Evolutionary conservation across 2,329 filamentous ascomycete genomes (phyloP), one percentile per base, ranked within the genome.

Genomic region (Beauveria caledonica): DNA sequence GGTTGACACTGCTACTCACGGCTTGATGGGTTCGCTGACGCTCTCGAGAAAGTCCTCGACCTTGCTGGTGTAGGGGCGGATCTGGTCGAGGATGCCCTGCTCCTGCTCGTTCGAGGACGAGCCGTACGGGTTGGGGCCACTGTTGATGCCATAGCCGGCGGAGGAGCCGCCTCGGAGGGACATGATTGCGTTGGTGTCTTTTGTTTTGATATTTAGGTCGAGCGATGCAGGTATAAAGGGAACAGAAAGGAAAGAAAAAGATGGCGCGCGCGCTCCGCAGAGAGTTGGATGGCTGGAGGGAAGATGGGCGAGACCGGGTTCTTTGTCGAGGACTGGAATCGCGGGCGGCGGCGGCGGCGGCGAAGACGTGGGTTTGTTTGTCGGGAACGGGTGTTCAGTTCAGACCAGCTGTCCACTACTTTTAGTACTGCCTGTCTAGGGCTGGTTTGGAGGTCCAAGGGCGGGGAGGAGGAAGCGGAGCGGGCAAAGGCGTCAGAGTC

Each of bases 1-100:
- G 13, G 44, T 15, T 10, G 17, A 5, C 0, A 8, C 27, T 39
- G 13, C 29, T 23, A 74, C 73, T 74, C 69, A 99, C 89, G 94
- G 94, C 82, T 96, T 97, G 67, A 97, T 77, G 53, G 94, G 94
- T 72, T 96, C 93, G 70, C 91, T 88, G 70, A 92, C 67, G 29
- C 85, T 90, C 76, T 97, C 94, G 72, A 99, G 77, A 72, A 90
- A 78, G 73, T 99, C 94, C 78, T 99, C 94, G 66, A 99, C 93
- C 83, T 97, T 97, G 87, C 90, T 96, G 56, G 94, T 99, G 76
- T 97, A 92, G 74, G 92, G 86, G 65, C 94, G 84, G 72, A 99
- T 91, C 69, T 90, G 84, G 74, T 97, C 94, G 67, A 99, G 84
- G 61, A 74, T 62, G 66, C 68, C 67, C 58, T 69, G 86, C 74